Percentiles rank a stretch among this genome's conserved stretches.
phyloP scores from a whole-genome alignment of 768 basidiomycete species.

The Roridomyces roridus region DNA sequence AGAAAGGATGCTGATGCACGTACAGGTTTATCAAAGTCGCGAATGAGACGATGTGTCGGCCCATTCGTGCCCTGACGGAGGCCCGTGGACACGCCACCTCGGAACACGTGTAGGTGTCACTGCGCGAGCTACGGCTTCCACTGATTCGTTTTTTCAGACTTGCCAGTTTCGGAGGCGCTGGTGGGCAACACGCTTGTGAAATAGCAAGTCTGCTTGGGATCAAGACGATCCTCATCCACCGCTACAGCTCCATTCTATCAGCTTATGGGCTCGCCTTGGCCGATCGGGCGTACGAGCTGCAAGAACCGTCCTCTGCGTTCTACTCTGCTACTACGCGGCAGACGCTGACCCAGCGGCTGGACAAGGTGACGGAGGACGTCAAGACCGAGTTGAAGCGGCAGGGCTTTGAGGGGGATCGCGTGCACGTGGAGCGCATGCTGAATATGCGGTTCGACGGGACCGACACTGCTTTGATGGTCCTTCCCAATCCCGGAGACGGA shows the following conservation, averaged over 20 bases:
- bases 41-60: conserved; percentile 95
- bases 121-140: not conserved
- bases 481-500: conserved; percentile 52
- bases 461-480: conserved; percentile 91
- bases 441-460: conserved; percentile 96
- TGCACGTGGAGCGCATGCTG: conserved; percentile 80
- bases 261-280: conserved; percentile 95
- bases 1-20: too few relatives aligned
- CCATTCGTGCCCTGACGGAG: conserved; percentile 91
- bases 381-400: conserved; percentile 72
- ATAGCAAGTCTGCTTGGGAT: conserved; percentile 89
- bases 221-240: conserved; percentile 85
- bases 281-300: conserved; percentile 83
- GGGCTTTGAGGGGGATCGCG: conserved; percentile 78
- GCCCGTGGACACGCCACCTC: conserved; percentile 85
- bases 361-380: conserved; percentile 70
- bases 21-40: conserved; percentile 93
- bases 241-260: conserved; percentile 91
- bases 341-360: conserved; percentile 67
- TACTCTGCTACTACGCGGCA: conserved; percentile 66
- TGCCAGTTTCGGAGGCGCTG: conserved; percentile 89
- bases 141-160: conserved; percentile 51
- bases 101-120: conserved; percentile 62
- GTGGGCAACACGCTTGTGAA: conserved; percentile 93
- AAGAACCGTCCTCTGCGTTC: conserved; percentile 88